Percentiles rank a stretch among this genome's conserved stretches.
These are phyloP conservation scores for Chlamydomonas applanata DNA, from an alignment of 139 green algal species.

Conservation along the genomic window DNA sequence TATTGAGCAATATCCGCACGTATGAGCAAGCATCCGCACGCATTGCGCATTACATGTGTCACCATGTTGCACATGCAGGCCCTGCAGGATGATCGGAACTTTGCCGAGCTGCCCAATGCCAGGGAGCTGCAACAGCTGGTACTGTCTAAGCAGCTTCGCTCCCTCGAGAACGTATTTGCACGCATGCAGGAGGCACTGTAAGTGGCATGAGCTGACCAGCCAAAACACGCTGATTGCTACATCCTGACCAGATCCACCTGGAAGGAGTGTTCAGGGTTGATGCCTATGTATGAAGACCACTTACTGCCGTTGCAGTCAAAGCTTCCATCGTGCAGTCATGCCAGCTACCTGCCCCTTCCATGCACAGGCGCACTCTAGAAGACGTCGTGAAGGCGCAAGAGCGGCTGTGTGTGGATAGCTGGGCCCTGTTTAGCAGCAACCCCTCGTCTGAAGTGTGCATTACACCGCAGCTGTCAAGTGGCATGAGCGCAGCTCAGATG, in stretches of 20 bases:
- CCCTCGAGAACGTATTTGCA: conserved; percentile 1
- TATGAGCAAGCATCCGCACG: not conserved
- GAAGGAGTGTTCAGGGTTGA: no score
- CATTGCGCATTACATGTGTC: no score
- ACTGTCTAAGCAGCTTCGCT: conserved; percentile 3
- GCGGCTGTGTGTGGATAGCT: conserved; percentile 11
- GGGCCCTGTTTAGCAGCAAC: not conserved
- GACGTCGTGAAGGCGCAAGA: conserved; percentile 13
- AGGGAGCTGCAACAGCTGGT: not conserved
- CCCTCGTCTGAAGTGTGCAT: not conserved
- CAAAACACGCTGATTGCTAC: no score
- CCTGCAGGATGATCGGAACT: not conserved
- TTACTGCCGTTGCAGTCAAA: no score
- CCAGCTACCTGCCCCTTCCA: not conserved
- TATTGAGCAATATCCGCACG: not conserved
- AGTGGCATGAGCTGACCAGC: no score
- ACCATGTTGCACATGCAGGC: no score
- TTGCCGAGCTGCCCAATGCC: not conserved
- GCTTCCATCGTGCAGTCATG: not conserved
- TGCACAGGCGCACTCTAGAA: conserved; percentile 2
- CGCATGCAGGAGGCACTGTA: not conserved
- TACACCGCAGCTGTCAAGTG: not conserved
- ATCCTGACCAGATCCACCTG: no score
- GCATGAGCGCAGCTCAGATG: conserved; percentile 1
- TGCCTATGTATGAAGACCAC: no score